Evolutionary conservation across 192 early-diverging fungal species (phyloP).

Genomic region (Dimargaris cristalligena): DNA sequence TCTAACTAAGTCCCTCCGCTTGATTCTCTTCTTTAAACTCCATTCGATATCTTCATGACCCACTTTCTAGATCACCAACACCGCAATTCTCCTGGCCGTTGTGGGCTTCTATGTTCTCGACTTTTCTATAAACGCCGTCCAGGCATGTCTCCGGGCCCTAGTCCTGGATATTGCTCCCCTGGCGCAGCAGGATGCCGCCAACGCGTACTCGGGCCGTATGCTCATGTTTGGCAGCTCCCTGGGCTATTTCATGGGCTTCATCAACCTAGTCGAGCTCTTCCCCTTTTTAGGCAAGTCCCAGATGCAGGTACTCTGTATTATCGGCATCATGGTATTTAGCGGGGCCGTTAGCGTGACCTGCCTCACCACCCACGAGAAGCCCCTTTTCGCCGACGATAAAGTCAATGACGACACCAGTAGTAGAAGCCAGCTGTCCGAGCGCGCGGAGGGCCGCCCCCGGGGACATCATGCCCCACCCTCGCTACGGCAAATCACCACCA

Average conservation of each 20-base stretch:
- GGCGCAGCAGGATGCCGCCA: conserved; percentile 63
- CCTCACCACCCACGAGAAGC: conserved; percentile 35
- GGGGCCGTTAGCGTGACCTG: conserved; percentile 47
- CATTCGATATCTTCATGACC: too few species aligned
- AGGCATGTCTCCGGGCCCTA: conserved; percentile 65
- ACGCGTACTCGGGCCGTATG: conserved; percentile 77
- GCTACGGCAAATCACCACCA: neutral
- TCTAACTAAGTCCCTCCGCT: too few species aligned
- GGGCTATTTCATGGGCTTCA: conserved; percentile 72
- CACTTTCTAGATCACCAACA: neutral
- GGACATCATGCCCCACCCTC: too few species aligned
- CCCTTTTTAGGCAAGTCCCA: conserved; percentile 55
- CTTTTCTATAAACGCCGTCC: conserved; percentile 82
- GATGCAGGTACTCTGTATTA: conserved; percentile 59
- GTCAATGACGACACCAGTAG: too few species aligned
- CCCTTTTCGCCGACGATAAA: conserved; percentile 9
- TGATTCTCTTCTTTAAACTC: too few species aligned
- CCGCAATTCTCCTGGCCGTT: conserved; percentile 53
- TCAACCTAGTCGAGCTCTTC: conserved; percentile 52
- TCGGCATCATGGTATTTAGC: conserved; percentile 48
- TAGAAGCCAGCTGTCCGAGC: neutral
- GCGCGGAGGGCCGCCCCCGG: neutral
- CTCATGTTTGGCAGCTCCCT: conserved; percentile 61
- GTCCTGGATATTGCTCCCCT: conserved; percentile 70
- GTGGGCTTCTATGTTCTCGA: conserved; percentile 77